Base-by-base conservation (phyloP, 768 basidiomycete genomes). In the Trichaptum fuscoviolaceum region DNA sequence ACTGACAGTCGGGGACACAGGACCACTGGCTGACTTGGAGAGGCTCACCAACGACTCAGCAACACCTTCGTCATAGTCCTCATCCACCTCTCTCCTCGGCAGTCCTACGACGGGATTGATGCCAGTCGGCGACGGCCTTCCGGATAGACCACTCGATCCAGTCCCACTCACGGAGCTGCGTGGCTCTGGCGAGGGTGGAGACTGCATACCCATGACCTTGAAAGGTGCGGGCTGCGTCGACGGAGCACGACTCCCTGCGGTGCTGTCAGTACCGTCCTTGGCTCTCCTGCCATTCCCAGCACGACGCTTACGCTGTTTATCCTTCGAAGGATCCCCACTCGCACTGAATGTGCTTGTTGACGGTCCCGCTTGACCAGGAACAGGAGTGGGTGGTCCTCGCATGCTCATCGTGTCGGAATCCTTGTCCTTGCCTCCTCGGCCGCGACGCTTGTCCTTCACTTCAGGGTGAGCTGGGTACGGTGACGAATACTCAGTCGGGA, bases 31-130 rank as follows among this genome's bases (percentile, higher is more conserved):
- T 69, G 76, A 59, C 67, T 67, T 64, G 75, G 82, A 64, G 75
- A 97, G 81, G 1, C 84, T 86, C 76, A 97, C 92, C 35, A 97
- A 79, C 0, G 92, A 86, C 70, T 94, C 93, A 4, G 92, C 87
- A n/a, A 88, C 91, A 26, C 90, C 92, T 75, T 95, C 95, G 71
- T 99, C 95, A 70, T 97, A 97, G 71, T 97, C 92, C 70, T 99
- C 95, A 72, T 97, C 94, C 20, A 96, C 84, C 1, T 85, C 78
- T 7, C 95, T 83, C 12, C 86, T 80, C 7, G 89, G 87, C 42
- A 52, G 20, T 87, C 84, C 30, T 69, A 35, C 18, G 42, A 85
- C 77, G 64, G 86, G 83, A 7, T 83, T 82, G 23, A 81, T 83
- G 66, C 82, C 85, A 1, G 85, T 91, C 1, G 91, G 90, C 34